A percentile compares a stretch with the other conserved stretches of the same genome.
Conservation (phyloP, 2,329 filamentous ascomycete species). For the Colletotrichum somersetense region DNA sequence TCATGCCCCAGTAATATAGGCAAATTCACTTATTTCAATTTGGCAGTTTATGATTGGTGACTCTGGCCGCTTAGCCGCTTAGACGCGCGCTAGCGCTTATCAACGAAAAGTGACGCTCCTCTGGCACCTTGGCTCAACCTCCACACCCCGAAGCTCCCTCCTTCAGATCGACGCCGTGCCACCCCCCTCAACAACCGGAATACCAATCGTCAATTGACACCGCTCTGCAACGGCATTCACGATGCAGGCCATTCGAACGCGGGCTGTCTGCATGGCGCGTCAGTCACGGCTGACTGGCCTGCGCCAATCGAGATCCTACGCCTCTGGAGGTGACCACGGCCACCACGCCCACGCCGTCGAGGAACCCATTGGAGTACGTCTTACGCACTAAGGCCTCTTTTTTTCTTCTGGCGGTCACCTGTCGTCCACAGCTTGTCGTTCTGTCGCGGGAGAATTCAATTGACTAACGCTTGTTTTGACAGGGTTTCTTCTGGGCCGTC, state of each 20-base stretch:
- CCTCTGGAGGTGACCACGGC: slow-evolving; percentile 63
- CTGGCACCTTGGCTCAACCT: slow-evolving; percentile 32
- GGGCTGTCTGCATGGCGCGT: slow-evolving; percentile 53
- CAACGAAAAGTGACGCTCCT: slow-evolving; percentile 39
- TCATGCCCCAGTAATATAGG: slow-evolving; percentile 29
- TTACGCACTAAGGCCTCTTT: not conserved
- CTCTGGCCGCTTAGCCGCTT: slow-evolving; percentile 7
- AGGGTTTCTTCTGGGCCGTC: slow-evolving; percentile 58
- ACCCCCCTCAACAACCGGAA: slow-evolving; percentile 12
- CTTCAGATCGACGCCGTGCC: slow-evolving; percentile 21
- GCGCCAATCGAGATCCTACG: slow-evolving; percentile 62
- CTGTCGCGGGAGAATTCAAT: not conserved
- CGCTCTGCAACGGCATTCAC: slow-evolving; percentile 41
- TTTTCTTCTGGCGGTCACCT: not conserved
- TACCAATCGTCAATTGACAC: slow-evolving; percentile 37
- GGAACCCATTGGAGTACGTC: slow-evolving; percentile 70
- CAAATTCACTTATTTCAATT: slow-evolving; percentile 42
- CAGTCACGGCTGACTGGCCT: slow-evolving; percentile 50
- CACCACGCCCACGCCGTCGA: slow-evolving; percentile 60
- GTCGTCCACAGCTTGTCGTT: not conserved
- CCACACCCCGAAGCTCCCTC: slow-evolving; percentile 36
- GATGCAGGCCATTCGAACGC: slow-evolving; percentile 55
- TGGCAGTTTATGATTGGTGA: slow-evolving; percentile 38
- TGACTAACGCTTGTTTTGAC: slow-evolving; percentile 23
- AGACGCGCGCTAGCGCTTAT: slow-evolving; percentile 25